phyloP scores from a whole-genome alignment of 116 monocot genomes.

The Trichopus zeylanicus region DNA sequence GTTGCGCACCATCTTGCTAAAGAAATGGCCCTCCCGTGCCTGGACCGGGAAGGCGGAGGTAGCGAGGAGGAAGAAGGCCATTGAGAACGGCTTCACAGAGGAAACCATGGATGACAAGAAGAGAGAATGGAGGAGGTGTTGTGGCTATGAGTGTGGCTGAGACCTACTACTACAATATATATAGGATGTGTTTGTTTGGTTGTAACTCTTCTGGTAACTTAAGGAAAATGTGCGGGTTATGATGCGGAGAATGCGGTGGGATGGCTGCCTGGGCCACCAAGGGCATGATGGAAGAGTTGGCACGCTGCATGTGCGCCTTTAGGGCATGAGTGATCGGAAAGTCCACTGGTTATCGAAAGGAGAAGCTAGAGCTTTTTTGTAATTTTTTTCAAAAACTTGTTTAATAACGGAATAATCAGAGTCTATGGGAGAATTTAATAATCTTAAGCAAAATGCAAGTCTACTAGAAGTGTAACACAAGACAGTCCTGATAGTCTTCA shows the following conservation, averaged over 20 bases:
- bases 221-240: constrained; percentile 6
- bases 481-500: too few relatives aligned
- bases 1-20: constrained; percentile 22
- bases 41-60: constrained; percentile 6
- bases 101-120: constrained; percentile 12
- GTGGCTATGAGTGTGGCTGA: neutral
- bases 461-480: too few relatives aligned
- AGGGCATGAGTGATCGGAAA: neutral
- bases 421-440: too few relatives aligned
- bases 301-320: neutral
- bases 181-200: neutral
- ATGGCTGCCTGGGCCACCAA: neutral
- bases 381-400: too few relatives aligned
- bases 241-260: constrained; percentile 26
- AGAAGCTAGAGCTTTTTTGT: too few relatives aligned
- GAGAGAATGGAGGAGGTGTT: neutral
- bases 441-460: too few relatives aligned
- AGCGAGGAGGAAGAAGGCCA: constrained; percentile 16
- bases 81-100: neutral
- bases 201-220: too few relatives aligned
- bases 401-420: too few relatives aligned
- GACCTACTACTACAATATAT: neutral
- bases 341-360: too few relatives aligned
- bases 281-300: neutral
- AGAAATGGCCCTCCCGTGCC: constrained; percentile 23